phyloP scores from a whole-genome alignment of 495 filamentous ascomycete species.

The Penicillium bialowiezense region DNA sequence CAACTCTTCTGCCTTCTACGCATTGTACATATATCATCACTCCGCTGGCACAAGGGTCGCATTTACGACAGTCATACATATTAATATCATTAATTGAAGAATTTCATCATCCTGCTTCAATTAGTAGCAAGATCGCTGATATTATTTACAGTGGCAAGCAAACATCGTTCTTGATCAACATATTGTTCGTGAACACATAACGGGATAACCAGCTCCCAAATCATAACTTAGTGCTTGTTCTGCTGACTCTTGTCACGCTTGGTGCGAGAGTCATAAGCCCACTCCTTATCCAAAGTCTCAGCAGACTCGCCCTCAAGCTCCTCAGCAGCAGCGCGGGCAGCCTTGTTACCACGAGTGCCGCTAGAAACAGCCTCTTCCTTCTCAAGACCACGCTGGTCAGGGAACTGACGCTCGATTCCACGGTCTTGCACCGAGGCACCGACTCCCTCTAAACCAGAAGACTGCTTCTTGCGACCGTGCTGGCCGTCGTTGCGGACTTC shows the following conservation, averaged over 20 bases:
- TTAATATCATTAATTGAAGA: no score
- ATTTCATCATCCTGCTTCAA: no score
- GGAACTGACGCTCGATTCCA: conserved; percentile 23
- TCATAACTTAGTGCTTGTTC: not conserved
- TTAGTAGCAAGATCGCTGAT: no score
- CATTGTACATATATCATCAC: no score
- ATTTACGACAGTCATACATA: no score
- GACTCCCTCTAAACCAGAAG: conserved; percentile 52
- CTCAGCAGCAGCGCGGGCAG: conserved; percentile 26
- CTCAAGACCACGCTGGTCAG: conserved; percentile 31
- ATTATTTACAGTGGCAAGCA: no score
- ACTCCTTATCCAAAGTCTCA: conserved; percentile 47
- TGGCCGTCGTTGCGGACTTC: conserved; percentile 58
- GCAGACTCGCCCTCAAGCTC: conserved; percentile 30
- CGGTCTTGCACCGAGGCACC: conserved; percentile 37
- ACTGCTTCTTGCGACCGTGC: conserved; percentile 51
- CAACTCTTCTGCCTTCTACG: no score
- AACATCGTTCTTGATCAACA: no score
- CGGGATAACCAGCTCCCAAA: conserved; percentile 1
- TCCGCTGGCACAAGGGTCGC: no score
- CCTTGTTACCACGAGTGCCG: conserved; percentile 30
- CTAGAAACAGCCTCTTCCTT: conserved; percentile 18
- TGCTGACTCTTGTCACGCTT: conserved; percentile 15
- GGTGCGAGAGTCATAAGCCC: conserved; percentile 33
- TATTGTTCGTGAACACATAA: not conserved